These are phyloP conservation scores for Penicillium coprophilum DNA, from an alignment of 495 filamentous ascomycete species.

Conservation along the genomic window DNA sequence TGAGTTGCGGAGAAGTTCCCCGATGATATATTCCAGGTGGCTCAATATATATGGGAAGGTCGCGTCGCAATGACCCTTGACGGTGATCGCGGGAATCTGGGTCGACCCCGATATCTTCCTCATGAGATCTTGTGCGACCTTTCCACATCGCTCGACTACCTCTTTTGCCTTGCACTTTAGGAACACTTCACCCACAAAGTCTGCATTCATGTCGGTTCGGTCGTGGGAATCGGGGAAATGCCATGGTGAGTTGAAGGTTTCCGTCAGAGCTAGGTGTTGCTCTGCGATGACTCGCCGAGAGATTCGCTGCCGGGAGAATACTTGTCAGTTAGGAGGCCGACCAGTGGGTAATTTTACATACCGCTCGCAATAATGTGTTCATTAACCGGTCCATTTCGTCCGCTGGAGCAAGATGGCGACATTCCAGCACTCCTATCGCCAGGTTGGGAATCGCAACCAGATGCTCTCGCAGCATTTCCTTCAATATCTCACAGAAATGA, in stretches of 20 bases:
- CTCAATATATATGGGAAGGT: conserved; percentile 96
- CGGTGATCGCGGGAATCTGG: conserved; percentile 74
- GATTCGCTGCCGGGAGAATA: conserved; percentile 63
- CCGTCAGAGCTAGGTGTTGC: conserved; percentile 94
- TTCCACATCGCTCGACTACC: conserved; percentile 79
- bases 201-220: conserved; percentile 63
- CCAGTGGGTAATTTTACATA: conserved; percentile 44
- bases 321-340: not conserved
- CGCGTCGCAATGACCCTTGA: conserved; percentile 82
- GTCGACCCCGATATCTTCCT: conserved; percentile 68
- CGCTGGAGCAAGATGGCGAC: conserved; percentile 70
- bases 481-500: conserved; percentile 76
- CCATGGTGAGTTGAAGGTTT: conserved; percentile 91
- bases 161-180: conserved; percentile 90
- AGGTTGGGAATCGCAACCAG: conserved; percentile 90
- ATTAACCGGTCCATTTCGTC: conserved; percentile 90
- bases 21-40: conserved; percentile 95
- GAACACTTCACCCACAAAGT: conserved; percentile 95
- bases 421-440: conserved; percentile 91
- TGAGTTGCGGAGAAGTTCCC: conserved; percentile 92
- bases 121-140: conserved; percentile 66
- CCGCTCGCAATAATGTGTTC: conserved; percentile 87
- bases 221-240: conserved; percentile 79
- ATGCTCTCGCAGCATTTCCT: conserved; percentile 78
- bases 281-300: conserved; percentile 96